Conservation (phyloP, 805 yeast genomes). For the Lachancea mirantina region DNA sequence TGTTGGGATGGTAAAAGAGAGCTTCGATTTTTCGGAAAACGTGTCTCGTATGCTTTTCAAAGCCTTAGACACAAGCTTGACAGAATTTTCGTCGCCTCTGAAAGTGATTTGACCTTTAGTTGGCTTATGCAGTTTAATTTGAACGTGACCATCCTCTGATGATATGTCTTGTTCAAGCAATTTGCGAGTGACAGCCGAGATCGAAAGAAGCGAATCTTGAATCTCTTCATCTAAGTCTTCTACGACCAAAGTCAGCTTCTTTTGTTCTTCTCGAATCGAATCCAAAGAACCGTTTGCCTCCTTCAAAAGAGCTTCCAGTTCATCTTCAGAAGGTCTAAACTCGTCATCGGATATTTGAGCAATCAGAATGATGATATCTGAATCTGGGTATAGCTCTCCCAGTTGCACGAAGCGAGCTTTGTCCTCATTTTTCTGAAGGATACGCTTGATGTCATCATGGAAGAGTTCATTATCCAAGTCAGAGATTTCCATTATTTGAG, state of each 20-base stretch:
- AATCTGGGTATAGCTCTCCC: conserved; percentile 40
- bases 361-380: conserved; percentile 48
- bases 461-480: conserved; percentile 53
- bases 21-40: conserved; percentile 27
- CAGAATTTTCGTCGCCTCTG: conserved; percentile 64
- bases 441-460: conserved; percentile 24
- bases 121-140: conserved; percentile 44
- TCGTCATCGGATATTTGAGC: conserved; percentile 48
- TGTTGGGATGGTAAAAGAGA: conserved; percentile 55
- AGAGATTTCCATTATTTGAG: conserved; percentile 45
- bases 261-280: conserved; percentile 51
- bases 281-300: conserved; percentile 50
- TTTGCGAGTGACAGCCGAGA: conserved; percentile 15
- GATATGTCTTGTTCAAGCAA: conserved; percentile 33
- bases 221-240: conserved; percentile 46
- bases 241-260: conserved; percentile 43
- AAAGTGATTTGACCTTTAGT: conserved; percentile 50
- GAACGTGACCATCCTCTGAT: conserved; percentile 30
- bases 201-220: conserved; percentile 39
- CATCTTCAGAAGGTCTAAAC: conserved; percentile 63
- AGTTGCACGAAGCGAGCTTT: conserved; percentile 55
- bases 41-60: conserved; percentile 25
- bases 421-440: conserved; percentile 23
- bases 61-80: conserved; percentile 36
- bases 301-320: conserved; percentile 47